Conservation (phyloP, 345 rosid genomes). For the Murraya koenigii region DNA sequence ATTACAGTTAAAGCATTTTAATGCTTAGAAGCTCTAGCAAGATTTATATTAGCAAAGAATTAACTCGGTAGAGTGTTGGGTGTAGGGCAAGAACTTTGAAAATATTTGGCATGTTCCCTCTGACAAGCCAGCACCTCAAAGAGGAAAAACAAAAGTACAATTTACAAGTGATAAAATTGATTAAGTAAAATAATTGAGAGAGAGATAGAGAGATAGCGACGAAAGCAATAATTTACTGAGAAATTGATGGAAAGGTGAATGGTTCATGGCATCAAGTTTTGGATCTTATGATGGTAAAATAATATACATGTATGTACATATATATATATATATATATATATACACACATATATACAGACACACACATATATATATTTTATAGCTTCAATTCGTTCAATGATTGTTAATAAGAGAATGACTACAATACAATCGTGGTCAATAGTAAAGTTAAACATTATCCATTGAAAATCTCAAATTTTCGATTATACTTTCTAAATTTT, state of each 20-base stretch:
- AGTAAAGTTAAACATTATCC: too few relatives aligned
- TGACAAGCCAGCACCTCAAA: neutral
- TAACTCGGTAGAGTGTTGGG: neutral
- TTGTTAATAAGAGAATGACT: too few relatives aligned
- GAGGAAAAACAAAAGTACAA: neutral
- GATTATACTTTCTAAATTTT: too few relatives aligned
- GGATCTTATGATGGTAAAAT: constrained; percentile 15
- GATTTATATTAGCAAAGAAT: too few relatives aligned
- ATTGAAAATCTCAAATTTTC: too few relatives aligned
- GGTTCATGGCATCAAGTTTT: constrained; percentile 20
- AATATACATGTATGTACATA: too few relatives aligned
- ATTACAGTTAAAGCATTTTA: neutral
- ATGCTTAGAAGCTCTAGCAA: neutral
- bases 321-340: too few relatives aligned
- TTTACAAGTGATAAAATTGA: neutral
- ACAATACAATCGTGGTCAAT: too few relatives aligned
- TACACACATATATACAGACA: too few relatives aligned
- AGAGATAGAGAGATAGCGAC: neutral
- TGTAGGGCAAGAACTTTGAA: neutral
- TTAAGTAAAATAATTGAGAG: neutral
- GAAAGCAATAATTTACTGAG: constrained; percentile 3
- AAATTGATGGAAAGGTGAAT: neutral
- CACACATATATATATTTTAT: too few relatives aligned
- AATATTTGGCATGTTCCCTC: neutral
- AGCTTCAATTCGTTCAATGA: too few relatives aligned